Evolutionary conservation across 208 protist species (phyloP), one percentile per base, ranked within the genome.

Genomic region (Crithidia bombi): DNA sequence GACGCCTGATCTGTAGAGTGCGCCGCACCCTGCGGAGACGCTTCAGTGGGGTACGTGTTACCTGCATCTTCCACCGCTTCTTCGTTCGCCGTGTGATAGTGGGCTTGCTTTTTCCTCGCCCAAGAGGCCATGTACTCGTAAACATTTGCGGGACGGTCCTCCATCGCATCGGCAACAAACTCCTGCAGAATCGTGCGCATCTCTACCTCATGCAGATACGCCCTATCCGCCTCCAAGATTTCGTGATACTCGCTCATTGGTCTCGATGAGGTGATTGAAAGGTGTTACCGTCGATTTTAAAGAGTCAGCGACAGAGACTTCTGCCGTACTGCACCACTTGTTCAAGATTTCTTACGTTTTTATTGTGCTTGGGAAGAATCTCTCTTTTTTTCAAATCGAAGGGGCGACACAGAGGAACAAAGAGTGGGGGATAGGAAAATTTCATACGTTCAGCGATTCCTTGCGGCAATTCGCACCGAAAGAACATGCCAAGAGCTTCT

Each of bases 111-210:
- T 23, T 69, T 39, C 3, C 46, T 36, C 21, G 79, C 79, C 76
- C 82, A 87, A 32, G 73, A 25, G 28, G 66, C 64, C 82, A 87
- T 77, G 59, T 78, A 87, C 36, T 73, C 82, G 54, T 85, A 87
- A 7, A 87, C 44, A 33, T 87, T 57, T 35, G 68, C 65, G 0
- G 87, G 87, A 23, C 78, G 76, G 0, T 85, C 86, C 14, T 71
- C 59, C 36, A 88, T 72, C 3, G 82, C 73, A 62, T 90, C 87
- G 12, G 74, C 68, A 10, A 87, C 73, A 43, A 93, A 85, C 25
- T 73, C 38, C 71, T 90, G 69, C 11, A 93, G 61, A 5, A 90
- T 64, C 33, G 63, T 64, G 23, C 77, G 82, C 43, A 90, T 80
- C 35, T 82, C 73, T 25, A 82, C 73, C 12, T 71, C 69, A 43